Conservation (phyloP, 768 basidiomycete species). For the Auriscalpium vulgare region DNA sequence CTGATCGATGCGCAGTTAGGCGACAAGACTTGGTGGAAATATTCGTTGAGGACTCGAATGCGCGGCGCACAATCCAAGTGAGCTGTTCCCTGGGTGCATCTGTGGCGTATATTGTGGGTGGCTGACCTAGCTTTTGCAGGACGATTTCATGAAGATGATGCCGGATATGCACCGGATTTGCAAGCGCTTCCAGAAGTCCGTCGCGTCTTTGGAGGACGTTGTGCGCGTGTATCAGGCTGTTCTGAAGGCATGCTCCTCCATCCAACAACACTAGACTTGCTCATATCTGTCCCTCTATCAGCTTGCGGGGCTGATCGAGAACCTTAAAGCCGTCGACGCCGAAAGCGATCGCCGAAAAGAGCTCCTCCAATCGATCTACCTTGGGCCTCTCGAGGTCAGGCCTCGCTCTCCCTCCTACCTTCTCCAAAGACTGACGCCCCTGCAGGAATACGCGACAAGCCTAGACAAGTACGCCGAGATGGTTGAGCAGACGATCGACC, state of each 20-base stretch:
- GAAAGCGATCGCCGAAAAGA: conserved; percentile 37
- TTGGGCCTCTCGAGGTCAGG: conserved; percentile 51
- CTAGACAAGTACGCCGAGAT: conserved; percentile 82
- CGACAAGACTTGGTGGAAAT: conserved; percentile 83
- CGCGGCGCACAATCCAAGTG: conserved; percentile 69
- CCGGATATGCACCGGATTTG: conserved; percentile 90
- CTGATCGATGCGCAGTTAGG: conserved; percentile 42
- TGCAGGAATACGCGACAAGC: conserved; percentile 52
- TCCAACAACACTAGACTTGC: not conserved
- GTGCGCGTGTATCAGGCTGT: conserved; percentile 94
- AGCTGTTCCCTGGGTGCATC: conserved; percentile 2
- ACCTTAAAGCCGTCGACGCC: conserved; percentile 44
- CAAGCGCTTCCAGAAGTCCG: conserved; percentile 82
- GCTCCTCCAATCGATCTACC: conserved; percentile 63
- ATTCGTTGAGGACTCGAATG: conserved; percentile 71
- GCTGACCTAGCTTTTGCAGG: conserved; percentile 34
- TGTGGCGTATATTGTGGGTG: no score
- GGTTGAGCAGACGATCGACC: conserved; percentile 94
- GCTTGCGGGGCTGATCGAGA: conserved; percentile 69
- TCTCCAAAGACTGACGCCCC: not conserved
- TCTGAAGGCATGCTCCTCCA: conserved; percentile 39
- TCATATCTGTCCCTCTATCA: conserved; percentile 21
- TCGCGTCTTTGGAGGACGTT: conserved; percentile 87
- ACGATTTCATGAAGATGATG: conserved; percentile 83
- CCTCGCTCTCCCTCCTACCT: not conserved